Percentiles rank a stretch among this genome's conserved stretches.
Evolutionary conservation across 2,329 filamentous ascomycete genomes (phyloP).

Genomic region (Blastomyces parvus): DNA sequence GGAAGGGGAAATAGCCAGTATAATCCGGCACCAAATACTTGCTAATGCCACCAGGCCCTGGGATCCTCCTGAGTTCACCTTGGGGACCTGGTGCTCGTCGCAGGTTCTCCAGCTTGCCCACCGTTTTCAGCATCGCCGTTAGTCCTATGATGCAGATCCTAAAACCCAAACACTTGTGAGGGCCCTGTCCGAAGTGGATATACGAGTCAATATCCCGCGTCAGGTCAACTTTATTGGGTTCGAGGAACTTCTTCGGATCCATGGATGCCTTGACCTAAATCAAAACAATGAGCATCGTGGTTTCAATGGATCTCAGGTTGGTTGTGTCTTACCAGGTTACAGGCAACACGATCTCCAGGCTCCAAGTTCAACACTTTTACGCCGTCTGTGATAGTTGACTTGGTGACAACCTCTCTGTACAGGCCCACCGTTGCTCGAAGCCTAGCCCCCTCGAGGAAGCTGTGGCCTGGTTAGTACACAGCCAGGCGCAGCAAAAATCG

Average conservation of each 20-base stretch:
- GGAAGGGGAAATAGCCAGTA: slow-evolving; percentile 35
- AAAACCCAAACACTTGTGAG: slow-evolving; percentile 40
- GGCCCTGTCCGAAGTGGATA: slow-evolving; percentile 38
- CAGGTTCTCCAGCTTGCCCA: slow-evolving; percentile 37
- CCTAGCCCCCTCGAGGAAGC: slow-evolving; percentile 35
- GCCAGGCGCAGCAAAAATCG: neutral
- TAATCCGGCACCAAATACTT: slow-evolving; percentile 39
- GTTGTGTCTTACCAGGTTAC: slow-evolving; percentile 47
- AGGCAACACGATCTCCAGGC: slow-evolving; percentile 27
- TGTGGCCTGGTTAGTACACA: slow-evolving; percentile 15
- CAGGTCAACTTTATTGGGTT: slow-evolving; percentile 37
- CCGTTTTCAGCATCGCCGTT: slow-evolving; percentile 35
- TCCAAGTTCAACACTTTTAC: slow-evolving; percentile 27
- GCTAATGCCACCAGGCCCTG: slow-evolving; percentile 32
- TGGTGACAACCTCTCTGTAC: slow-evolving; percentile 27
- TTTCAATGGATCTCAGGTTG: slow-evolving; percentile 43
- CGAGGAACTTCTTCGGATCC: slow-evolving; percentile 30
- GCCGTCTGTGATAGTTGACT: slow-evolving; percentile 28
- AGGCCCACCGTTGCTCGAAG: slow-evolving; percentile 32
- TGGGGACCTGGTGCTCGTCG: slow-evolving; percentile 40
- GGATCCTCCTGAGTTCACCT: slow-evolving; percentile 38
- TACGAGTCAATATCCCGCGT: slow-evolving; percentile 34
- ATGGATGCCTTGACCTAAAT: slow-evolving; percentile 31
- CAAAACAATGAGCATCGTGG: slow-evolving; percentile 27
- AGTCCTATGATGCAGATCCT: slow-evolving; percentile 36